These are phyloP conservation scores for Backusella westeae DNA, from an alignment of 192 early-diverging fungal genomes.

Conservation along the genomic window DNA sequence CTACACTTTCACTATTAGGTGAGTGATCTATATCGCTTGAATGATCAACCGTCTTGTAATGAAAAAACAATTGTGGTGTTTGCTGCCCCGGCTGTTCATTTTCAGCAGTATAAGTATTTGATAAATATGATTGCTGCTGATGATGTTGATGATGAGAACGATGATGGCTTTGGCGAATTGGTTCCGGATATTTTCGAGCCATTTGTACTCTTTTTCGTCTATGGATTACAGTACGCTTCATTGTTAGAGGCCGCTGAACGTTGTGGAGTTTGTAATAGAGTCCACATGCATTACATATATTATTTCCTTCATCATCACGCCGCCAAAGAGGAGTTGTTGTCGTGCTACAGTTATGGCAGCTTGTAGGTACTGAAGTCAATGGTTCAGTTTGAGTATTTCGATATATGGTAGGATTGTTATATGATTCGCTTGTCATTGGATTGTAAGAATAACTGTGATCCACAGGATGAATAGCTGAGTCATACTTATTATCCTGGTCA, in stretches of 20 bases:
- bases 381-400: neutral
- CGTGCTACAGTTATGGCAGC: slow-evolving; percentile 68
- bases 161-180: neutral
- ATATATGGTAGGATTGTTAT: neutral
- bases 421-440: neutral
- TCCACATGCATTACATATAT: slow-evolving; percentile 89
- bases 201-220: slow-evolving; percentile 47
- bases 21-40: neutral
- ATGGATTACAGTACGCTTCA: slow-evolving; percentile 67
- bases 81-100: neutral
- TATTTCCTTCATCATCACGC: slow-evolving; percentile 61
- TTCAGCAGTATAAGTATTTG: neutral
- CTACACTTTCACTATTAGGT: neutral
- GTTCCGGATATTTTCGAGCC: neutral
- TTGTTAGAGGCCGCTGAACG: slow-evolving; percentile 63
- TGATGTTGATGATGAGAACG: neutral
- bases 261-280: slow-evolving; percentile 83
- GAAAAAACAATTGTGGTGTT: neutral
- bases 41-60: neutral
- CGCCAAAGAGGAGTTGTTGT: slow-evolving; percentile 72
- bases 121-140: neutral
- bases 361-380: neutral
- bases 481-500: neutral
- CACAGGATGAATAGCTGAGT: neutral
- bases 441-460: slow-evolving; percentile 5